Evolutionary conservation across 805 yeast genomes (phyloP), one percentile per base, ranked within the genome.

Genomic region (Yamadazyma ubonensis): DNA sequence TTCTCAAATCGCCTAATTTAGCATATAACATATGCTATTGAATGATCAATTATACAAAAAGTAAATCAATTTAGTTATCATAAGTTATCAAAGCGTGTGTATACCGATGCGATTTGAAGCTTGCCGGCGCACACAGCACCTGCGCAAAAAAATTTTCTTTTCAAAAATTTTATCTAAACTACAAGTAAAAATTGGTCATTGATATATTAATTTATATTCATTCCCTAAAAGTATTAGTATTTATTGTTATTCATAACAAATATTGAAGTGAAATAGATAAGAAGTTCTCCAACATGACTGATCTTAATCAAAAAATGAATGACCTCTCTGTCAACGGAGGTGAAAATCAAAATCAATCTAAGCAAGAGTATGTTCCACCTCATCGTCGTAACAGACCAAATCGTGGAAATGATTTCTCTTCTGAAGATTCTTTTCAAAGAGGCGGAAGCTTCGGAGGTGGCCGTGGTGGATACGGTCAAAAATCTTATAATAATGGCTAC

Each of bases 271-370:
- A 29, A 14, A n/a, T n/a, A 20, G 12, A 27, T 32, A 36, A 49
- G 20, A 38, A 36, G 29, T n/a, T 12, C 32, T 20, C 4, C 31
- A 75, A 59, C 44, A 79, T 79, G 84, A 64, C 83, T 55, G 81
- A 79, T 58, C 64, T 79, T 58, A 67, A 78, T 52, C 70, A 74
- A 60, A 72, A 75, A 56, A 67, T 79, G 73, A 71, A 73, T 63
- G 72, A 78, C 56, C 71, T 79, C 53, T 73, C 71, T 55, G 72
- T 79, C 47, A 61, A 65, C 54, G 72, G 60, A 43, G 59, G 45
- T 36, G 55, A 51, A 16, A 28, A 18, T 12, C 9, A 11, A 22
- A 27, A 29, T 7, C 19, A 25, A 20, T 15, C 31, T 8, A 37
- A 55, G 38, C 52, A 61, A 29, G 63, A 71, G 27, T 78, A 78